These are phyloP conservation scores for Tripidium arundinaceum DNA, from an alignment of 202 grass and related monocot species.

Conservation along the genomic window DNA sequence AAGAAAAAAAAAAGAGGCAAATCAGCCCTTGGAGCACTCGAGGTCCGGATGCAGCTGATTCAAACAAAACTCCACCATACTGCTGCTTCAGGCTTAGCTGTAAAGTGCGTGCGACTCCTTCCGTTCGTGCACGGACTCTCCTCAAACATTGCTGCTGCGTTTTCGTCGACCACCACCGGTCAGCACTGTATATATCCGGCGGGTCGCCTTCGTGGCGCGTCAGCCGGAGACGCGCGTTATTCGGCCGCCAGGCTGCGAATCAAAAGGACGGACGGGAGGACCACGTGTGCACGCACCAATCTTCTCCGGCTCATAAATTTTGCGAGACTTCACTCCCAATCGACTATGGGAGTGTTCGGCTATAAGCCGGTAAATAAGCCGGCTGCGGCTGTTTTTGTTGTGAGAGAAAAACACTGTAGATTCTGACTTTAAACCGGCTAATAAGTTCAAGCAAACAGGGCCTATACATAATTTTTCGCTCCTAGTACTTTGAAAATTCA, in stretches of 20 bases:
- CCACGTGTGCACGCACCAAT: not conserved
- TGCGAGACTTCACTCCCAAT: not conserved
- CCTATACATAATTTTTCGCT: too few relatives aligned
- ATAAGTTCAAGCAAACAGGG: too few relatives aligned
- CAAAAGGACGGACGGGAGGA: not conserved
- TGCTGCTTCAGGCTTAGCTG: not conserved
- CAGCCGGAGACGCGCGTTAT: not conserved
- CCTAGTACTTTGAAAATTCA: not conserved
- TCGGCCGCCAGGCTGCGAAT: not conserved
- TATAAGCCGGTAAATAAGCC: too few relatives aligned
- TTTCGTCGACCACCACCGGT: too few relatives aligned
- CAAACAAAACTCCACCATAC: not conserved
- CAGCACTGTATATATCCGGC: constrained; percentile 21
- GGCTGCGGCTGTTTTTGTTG: too few relatives aligned
- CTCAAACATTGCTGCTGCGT: too few relatives aligned
- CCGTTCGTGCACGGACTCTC: too few relatives aligned
- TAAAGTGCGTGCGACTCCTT: not conserved
- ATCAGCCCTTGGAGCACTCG: not conserved
- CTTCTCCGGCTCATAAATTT: not conserved
- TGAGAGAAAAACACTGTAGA: too few relatives aligned
- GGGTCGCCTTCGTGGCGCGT: constrained; percentile 20
- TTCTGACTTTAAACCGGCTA: too few relatives aligned
- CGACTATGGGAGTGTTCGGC: too few relatives aligned
- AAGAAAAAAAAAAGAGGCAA: not conserved
- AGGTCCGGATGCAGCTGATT: not conserved